Percentiles rank a stretch among this genome's conserved stretches.
These are phyloP conservation scores for Gaillardinia entomophila DNA, from an alignment of 805 yeast species.

Conservation along the genomic window DNA sequence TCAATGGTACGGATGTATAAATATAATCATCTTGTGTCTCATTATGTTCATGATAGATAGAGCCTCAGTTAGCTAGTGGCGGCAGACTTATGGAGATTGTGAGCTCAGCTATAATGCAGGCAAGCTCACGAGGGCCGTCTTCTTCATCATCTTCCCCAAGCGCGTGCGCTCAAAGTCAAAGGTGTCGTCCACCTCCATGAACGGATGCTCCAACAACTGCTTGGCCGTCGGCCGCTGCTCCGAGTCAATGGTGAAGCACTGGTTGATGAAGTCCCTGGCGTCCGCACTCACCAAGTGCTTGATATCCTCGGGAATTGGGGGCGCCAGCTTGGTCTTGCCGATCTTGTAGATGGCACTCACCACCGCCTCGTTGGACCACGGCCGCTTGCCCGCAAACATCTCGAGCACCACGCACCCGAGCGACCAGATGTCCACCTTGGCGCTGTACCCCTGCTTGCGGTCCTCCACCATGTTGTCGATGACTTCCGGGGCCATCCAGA, in stretches of 20 bases:
- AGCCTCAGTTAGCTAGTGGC: too few species aligned
- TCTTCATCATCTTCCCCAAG: constrained; percentile 48
- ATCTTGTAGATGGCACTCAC: constrained; percentile 88
- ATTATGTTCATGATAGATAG: too few species aligned
- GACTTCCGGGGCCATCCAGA: constrained; percentile 99
- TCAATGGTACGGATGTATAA: too few species aligned
- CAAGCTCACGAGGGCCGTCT: too few species aligned
- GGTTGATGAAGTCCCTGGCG: constrained; percentile 67
- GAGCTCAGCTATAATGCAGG: too few species aligned
- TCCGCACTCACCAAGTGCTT: constrained; percentile 51
- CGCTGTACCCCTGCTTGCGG: constrained; percentile 87
- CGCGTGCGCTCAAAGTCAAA: constrained; percentile 52
- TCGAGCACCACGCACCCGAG: constrained; percentile 94
- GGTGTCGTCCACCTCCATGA: constrained; percentile 33
- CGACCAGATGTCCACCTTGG: constrained; percentile 98
- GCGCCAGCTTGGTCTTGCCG: constrained; percentile 83
- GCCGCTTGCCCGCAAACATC: constrained; percentile 96
- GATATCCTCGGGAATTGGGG: constrained; percentile 94
- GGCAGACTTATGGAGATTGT: too few species aligned
- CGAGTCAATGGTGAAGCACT: constrained; percentile 73
- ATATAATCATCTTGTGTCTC: too few species aligned
- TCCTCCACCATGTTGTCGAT: constrained; percentile 74
- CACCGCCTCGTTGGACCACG: constrained; percentile 95
- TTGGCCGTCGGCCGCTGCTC: constrained; percentile 85
- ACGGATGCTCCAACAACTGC: constrained; percentile 49